Evolutionary conservation across 2,329 filamentous ascomycete species (phyloP).

Genomic region (Beauveria brongniartii): DNA sequence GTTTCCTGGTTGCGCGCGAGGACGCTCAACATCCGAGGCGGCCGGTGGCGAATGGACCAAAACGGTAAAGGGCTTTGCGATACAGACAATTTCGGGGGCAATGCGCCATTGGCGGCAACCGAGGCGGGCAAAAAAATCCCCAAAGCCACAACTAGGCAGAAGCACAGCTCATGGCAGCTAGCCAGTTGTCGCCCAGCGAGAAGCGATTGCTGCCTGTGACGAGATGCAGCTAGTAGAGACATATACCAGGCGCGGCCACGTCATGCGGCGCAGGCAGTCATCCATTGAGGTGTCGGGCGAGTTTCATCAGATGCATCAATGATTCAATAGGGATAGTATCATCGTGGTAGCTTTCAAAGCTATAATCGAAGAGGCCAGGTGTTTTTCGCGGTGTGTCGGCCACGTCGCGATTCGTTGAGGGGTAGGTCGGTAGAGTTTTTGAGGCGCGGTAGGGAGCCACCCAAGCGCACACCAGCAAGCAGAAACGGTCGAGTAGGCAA

Average conservation of each 20-base stretch:
- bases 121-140: background rate
- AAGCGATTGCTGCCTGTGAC: background rate
- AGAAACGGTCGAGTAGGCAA: conserved; percentile 15
- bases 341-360: background rate
- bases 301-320: background rate
- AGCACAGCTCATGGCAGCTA: background rate
- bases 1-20: background rate
- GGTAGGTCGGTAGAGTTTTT: conserved; percentile 13
- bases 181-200: background rate
- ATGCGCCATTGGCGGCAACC: background rate
- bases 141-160: background rate
- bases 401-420: conserved; percentile 11
- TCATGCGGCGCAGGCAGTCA: background rate
- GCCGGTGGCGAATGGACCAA: background rate
- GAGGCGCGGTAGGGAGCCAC: conserved; percentile 12
- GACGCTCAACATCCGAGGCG: background rate
- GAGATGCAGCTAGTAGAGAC: background rate
- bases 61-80: conserved; percentile 1
- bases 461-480: conserved; percentile 15
- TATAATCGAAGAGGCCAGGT: background rate
- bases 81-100: background rate
- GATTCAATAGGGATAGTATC: background rate
- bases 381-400: background rate
- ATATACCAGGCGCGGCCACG: background rate
- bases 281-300: background rate